Conservation (phyloP, 179 eudicot genomes). For the Beta lomatogona region DNA sequence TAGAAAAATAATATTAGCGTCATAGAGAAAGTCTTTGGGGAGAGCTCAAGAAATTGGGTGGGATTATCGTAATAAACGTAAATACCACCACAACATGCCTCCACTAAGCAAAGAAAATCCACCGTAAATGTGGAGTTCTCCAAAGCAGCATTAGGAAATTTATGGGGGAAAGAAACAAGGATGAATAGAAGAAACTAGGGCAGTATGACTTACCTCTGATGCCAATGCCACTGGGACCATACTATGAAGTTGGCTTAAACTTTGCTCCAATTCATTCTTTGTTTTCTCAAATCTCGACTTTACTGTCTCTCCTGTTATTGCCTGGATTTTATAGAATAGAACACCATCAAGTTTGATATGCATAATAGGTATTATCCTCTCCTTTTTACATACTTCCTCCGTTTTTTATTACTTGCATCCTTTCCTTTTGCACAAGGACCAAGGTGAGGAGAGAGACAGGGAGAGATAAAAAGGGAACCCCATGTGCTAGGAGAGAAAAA, state of each 20-base stretch:
- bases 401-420: too few relatives aligned
- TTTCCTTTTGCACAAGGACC: background rate
- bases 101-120: background rate
- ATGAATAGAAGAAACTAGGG: background rate
- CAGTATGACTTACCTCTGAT: constrained; percentile 49
- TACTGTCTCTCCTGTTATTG: constrained; percentile 62
- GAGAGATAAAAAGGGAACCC: too few relatives aligned
- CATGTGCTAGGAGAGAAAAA: too few relatives aligned
- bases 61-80: background rate
- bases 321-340: constrained; percentile 45
- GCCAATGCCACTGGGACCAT: constrained; percentile 67
- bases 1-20: background rate
- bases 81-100: background rate
- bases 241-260: constrained; percentile 63
- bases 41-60: background rate
- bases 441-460: too few relatives aligned
- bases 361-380: background rate
- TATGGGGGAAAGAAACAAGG: background rate
- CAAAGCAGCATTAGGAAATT: background rate
- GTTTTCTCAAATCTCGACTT: constrained; percentile 60
- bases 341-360: constrained; percentile 9
- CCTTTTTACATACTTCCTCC: background rate
- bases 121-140: background rate
- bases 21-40: background rate
- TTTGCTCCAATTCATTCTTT: constrained; percentile 48